Evolutionary conservation across 768 basidiomycete genomes (phyloP).

Genomic region (Hortiboletus campestris): DNA sequence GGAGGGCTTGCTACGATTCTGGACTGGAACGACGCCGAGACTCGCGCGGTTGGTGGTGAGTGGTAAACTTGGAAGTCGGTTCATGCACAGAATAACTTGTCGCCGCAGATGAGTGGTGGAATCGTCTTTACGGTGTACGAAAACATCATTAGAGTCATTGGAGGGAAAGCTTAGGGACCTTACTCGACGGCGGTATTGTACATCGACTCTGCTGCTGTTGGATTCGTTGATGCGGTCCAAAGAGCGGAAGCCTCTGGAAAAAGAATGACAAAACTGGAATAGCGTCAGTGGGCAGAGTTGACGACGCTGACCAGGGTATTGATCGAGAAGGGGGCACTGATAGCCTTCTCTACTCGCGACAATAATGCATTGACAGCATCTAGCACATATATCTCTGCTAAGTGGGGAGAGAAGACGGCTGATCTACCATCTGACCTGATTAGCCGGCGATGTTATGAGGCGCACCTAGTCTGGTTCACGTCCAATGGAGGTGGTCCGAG

Average conservation of each 20-base stretch:
- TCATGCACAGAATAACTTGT: neutral
- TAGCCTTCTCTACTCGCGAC: slow-evolving; percentile 2
- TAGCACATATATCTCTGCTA: slow-evolving; percentile 16
- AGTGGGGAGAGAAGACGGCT: slow-evolving; percentile 16
- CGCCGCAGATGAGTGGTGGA: slow-evolving; percentile 79
- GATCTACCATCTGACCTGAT: slow-evolving; percentile 16
- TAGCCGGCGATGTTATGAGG: neutral
- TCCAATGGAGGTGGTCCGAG: slow-evolving; percentile 21
- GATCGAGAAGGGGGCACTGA: slow-evolving; percentile 4
- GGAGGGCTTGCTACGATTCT: slow-evolving; percentile 89
- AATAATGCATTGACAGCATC: neutral
- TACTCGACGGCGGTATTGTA: neutral
- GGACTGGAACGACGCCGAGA: slow-evolving; percentile 95
- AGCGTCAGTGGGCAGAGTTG: slow-evolving; percentile 19
- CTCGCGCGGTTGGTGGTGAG: slow-evolving; percentile 80
- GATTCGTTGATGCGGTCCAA: slow-evolving; percentile 14
- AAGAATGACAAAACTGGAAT: slow-evolving; percentile 14
- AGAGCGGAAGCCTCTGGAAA: slow-evolving; percentile 9
- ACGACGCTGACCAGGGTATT: slow-evolving; percentile 17
- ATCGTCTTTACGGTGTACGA: slow-evolving; percentile 94
- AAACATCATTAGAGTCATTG: slow-evolving; percentile 60
- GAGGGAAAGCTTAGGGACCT: slow-evolving; percentile 19
- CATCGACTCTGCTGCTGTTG: neutral
- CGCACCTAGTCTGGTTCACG: slow-evolving; percentile 24
- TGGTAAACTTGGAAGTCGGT: slow-evolving; percentile 5